Evolutionary conservation across 2,329 filamentous ascomycete species (phyloP).

Genomic region (Claviceps arundinis): DNA sequence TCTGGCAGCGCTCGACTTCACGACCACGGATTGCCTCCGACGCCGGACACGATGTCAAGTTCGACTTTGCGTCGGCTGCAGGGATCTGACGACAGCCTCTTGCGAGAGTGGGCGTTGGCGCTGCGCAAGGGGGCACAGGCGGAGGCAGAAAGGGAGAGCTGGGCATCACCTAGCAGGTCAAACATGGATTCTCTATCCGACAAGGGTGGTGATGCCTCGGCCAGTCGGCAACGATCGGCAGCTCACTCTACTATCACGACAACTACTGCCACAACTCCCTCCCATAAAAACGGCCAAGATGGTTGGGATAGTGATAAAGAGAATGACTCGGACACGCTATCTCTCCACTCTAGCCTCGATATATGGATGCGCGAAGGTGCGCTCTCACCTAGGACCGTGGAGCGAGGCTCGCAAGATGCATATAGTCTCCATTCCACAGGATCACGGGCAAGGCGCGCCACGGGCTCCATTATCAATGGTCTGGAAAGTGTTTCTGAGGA

Average conservation of each 20-base stretch:
- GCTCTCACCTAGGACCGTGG: constrained; percentile 21
- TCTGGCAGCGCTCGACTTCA: constrained; percentile 25
- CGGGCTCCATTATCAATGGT: constrained; percentile 30
- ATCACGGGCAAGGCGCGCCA: constrained; percentile 30
- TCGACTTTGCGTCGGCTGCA: constrained; percentile 38
- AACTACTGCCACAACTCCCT: constrained; percentile 16
- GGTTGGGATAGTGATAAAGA: constrained; percentile 31
- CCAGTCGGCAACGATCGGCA: constrained; percentile 32
- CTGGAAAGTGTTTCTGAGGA: constrained; percentile 11
- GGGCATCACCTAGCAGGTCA: constrained; percentile 2
- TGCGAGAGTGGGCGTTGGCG: constrained; percentile 12
- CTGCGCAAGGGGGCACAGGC: background rate
- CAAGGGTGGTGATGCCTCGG: constrained; percentile 10
- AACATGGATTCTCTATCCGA: constrained; percentile 8
- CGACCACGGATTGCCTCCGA: constrained; percentile 38
- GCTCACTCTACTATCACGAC: constrained; percentile 22
- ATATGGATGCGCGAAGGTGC: constrained; percentile 45
- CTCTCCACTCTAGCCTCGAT: constrained; percentile 37
- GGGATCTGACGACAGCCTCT: constrained; percentile 35
- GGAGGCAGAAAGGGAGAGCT: constrained; percentile 2
- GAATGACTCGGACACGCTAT: constrained; percentile 21
- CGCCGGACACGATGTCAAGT: constrained; percentile 46
- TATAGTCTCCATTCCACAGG: constrained; percentile 36
- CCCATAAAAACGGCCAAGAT: constrained; percentile 23
- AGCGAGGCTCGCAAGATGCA: constrained; percentile 34